phyloP scores from a whole-genome alignment of 352 stramenopile genomes.

The Globisporangium sylvaticum region DNA sequence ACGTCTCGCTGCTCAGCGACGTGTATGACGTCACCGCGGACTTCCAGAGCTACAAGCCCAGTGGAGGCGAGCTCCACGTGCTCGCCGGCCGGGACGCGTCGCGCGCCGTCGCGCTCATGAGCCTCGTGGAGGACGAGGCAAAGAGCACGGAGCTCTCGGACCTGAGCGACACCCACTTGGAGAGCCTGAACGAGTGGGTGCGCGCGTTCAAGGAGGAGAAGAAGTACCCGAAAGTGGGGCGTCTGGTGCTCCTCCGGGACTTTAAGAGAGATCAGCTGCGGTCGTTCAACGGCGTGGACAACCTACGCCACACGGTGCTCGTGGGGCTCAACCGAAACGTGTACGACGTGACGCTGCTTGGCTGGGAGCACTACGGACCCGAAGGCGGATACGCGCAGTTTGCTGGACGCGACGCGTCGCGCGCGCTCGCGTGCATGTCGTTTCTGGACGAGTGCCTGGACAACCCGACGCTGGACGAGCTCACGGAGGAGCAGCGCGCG shows the following conservation, averaged over 20 bases:
- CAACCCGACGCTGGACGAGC: conserved; percentile 70
- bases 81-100: conserved; percentile 92
- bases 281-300: conserved; percentile 61
- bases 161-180: conserved; percentile 24
- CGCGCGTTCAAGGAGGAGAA: conserved; percentile 84
- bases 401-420: conserved; percentile 90
- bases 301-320: conserved; percentile 78
- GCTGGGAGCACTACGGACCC: conserved; percentile 88
- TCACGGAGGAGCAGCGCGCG: conserved; percentile 83
- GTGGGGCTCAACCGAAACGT: conserved; percentile 86
- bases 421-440: conserved; percentile 93
- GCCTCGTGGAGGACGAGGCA: conserved; percentile 73
- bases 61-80: conserved; percentile 59
- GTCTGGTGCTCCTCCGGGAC: conserved; percentile 57
- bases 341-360: conserved; percentile 92
- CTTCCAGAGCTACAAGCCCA: conserved; percentile 86
- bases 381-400: conserved; percentile 91
- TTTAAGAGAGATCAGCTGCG: conserved; percentile 67
- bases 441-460: conserved; percentile 89
- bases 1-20: conserved; percentile 88
- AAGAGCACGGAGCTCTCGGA: conserved; percentile 45
- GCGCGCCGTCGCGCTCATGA: conserved; percentile 83
- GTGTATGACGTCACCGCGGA: conserved; percentile 93
- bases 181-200: conserved; percentile 69
- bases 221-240: conserved; percentile 88